These are phyloP conservation scores for Nothophytophthora sp. DNA, from an alignment of 352 stramenopile genomes.

Conservation along the genomic window DNA sequence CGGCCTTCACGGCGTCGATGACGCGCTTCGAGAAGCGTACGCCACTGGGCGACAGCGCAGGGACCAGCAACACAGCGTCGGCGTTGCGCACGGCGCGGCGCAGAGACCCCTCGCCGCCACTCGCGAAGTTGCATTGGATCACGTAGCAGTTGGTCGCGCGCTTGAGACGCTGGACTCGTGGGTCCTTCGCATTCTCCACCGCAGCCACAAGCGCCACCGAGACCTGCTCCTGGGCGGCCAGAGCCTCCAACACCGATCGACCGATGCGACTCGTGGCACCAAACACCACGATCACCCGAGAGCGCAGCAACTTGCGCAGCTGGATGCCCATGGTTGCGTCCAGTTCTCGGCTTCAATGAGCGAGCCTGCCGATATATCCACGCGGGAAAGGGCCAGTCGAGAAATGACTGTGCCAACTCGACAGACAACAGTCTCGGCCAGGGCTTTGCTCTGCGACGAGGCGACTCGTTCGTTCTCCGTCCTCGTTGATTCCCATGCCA, in stretches of 20 bases:
- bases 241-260: slow-evolving; percentile 48
- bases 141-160: slow-evolving; percentile 54
- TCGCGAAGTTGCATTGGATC: slow-evolving; percentile 56
- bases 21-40: slow-evolving; percentile 70
- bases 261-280: slow-evolving; percentile 71
- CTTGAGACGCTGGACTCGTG: slow-evolving; percentile 53
- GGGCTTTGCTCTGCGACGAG: too few relatives aligned
- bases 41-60: slow-evolving; percentile 54
- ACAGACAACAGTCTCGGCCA: too few relatives aligned
- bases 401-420: too few relatives aligned
- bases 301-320: slow-evolving; percentile 58
- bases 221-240: slow-evolving; percentile 39
- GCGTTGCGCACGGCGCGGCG: slow-evolving; percentile 67
- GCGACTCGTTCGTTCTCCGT: too few relatives aligned
- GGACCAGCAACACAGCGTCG: slow-evolving; percentile 67
- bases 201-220: slow-evolving; percentile 56
- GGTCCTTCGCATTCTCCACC: slow-evolving; percentile 56
- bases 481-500: too few relatives aligned
- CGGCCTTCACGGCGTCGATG: slow-evolving; percentile 48
- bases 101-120: slow-evolving; percentile 37
- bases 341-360: too few relatives aligned
- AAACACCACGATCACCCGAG: slow-evolving; percentile 75
- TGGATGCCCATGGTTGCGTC: slow-evolving; percentile 50
- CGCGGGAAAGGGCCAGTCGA: too few relatives aligned
- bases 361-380: too few relatives aligned